A percentile compares a stretch with the other conserved stretches of the same genome.
phyloP scores from a whole-genome alignment of 495 filamentous ascomycete genomes.

The Talaromyces proteolyticus region DNA sequence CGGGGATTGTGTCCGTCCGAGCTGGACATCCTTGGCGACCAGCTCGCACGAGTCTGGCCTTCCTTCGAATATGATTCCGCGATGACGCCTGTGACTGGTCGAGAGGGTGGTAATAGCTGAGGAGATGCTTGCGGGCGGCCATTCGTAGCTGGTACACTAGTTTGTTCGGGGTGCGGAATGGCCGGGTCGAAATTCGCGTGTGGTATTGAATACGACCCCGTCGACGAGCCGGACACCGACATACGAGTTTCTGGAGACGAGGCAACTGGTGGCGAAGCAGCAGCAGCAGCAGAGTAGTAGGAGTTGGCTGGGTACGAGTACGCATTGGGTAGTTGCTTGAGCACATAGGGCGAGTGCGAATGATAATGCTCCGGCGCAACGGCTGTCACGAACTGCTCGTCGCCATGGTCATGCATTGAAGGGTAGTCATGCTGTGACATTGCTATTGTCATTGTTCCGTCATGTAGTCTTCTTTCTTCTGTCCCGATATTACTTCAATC shows the following conservation, averaged over 20 bases:
- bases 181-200: constrained; percentile 1
- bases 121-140: background rate
- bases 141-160: background rate
- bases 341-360: background rate
- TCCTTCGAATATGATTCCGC: background rate
- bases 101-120: background rate
- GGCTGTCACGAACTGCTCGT: constrained; percentile 1
- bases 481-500: background rate
- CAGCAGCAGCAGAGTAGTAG: background rate
- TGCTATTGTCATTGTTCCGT: background rate
- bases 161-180: background rate
- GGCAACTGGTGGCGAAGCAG: background rate
- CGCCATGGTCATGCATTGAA: background rate
- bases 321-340: background rate
- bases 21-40: background rate
- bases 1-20: background rate
- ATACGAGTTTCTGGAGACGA: constrained; percentile 6
- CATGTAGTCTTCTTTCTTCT: constrained; percentile 1
- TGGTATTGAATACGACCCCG: constrained; percentile 3
- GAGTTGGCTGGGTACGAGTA: background rate
- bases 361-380: background rate
- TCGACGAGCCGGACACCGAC: constrained; percentile 5
- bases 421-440: constrained; percentile 1
- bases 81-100: background rate
- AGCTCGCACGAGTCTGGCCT: background rate